Evolutionary conservation across 208 protist species (phyloP).

Genomic region (Trypanosoma grayi): DNA sequence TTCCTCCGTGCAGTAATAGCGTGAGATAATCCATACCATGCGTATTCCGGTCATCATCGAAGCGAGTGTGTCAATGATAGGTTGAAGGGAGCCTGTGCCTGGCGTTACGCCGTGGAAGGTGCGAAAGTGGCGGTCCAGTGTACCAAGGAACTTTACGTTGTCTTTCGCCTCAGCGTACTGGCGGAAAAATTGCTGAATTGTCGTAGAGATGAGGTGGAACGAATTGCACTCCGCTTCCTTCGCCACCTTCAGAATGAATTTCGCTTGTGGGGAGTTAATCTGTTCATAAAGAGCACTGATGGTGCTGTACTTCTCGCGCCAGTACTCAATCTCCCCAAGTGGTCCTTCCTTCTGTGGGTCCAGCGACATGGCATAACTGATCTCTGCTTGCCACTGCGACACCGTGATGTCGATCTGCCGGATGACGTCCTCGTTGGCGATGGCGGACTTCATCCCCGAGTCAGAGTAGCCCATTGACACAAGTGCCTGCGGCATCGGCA

Average conservation of each 20-base stretch:
- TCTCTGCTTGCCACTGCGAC: slow-evolving; percentile 88
- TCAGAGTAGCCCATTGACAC: slow-evolving; percentile 77
- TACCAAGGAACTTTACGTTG: slow-evolving; percentile 99
- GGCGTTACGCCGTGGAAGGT: slow-evolving; percentile 90
- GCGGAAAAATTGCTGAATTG: slow-evolving; percentile 93
- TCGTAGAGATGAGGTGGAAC: slow-evolving; percentile 88
- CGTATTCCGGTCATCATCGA: slow-evolving; percentile 98
- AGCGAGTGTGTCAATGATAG: slow-evolving; percentile 96
- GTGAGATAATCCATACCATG: slow-evolving; percentile 99
- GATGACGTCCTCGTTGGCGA: slow-evolving; percentile 86
- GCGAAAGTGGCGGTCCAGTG: slow-evolving; percentile 98
- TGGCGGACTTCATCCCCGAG: slow-evolving; percentile 63
- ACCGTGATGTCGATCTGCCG: slow-evolving; percentile 87
- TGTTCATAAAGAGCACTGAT: slow-evolving; percentile 97
- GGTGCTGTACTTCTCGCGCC: slow-evolving; percentile 94
- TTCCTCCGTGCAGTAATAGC: slow-evolving; percentile 99
- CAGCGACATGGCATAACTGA: slow-evolving; percentile 88
- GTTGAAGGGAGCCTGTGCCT: slow-evolving; percentile 73
- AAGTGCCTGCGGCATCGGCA: slow-evolving; percentile 80
- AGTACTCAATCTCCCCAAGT: slow-evolving; percentile 97
- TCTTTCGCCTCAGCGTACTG: slow-evolving; percentile 97
- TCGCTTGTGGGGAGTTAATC: slow-evolving; percentile 93
- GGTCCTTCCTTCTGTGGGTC: slow-evolving; percentile 92
- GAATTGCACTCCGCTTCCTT: slow-evolving; percentile 88
- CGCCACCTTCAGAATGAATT: slow-evolving; percentile 92